phyloP scores from a whole-genome alignment of 2,329 filamentous ascomycete species.

The Tolypocladium tropicale region DNA sequence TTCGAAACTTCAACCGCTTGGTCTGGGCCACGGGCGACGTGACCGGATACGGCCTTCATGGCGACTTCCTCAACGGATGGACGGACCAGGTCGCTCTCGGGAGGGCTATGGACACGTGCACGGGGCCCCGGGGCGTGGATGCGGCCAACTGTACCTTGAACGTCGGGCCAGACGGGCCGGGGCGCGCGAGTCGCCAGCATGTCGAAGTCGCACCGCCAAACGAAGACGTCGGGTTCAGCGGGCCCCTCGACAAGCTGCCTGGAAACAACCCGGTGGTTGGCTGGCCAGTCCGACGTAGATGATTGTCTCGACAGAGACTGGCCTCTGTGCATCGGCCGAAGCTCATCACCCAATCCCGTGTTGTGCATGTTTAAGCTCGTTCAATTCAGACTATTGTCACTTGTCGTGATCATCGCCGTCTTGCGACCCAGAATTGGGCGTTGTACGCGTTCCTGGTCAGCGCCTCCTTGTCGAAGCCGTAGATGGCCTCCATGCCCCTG shows the following conservation, averaged over 20 bases:
- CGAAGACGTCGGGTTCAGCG: conserved; percentile 15
- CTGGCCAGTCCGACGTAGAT: not conserved
- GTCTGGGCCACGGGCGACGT: conserved; percentile 17
- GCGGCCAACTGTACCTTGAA: conserved; percentile 14
- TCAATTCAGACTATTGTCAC: too few relatives aligned
- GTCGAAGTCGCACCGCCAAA: conserved; percentile 10
- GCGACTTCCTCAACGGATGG: conserved; percentile 19
- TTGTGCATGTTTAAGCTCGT: too few relatives aligned
- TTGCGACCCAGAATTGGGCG: conserved; percentile 44
- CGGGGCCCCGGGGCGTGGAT: conserved; percentile 11
- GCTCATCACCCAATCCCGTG: too few relatives aligned
- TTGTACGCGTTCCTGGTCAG: conserved; percentile 42
- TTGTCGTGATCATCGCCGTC: too few relatives aligned
- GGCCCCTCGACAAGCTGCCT: conserved; percentile 12
- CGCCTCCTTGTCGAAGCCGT: conserved; percentile 39
- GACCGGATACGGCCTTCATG: conserved; percentile 18
- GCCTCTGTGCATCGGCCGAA: too few relatives aligned
- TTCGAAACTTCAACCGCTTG: conserved; percentile 15
- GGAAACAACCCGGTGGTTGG: conserved; percentile 15
- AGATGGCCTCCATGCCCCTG: conserved; percentile 36
- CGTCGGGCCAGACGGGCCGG: conserved; percentile 13
- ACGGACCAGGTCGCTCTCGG: conserved; percentile 15
- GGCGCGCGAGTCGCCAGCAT: conserved; percentile 7
- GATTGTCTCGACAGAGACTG: too few relatives aligned
- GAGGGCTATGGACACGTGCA: conserved; percentile 15